Evolutionary conservation across 2,329 filamentous ascomycete genomes (phyloP).

Genomic region (Nannizzia gypsea): DNA sequence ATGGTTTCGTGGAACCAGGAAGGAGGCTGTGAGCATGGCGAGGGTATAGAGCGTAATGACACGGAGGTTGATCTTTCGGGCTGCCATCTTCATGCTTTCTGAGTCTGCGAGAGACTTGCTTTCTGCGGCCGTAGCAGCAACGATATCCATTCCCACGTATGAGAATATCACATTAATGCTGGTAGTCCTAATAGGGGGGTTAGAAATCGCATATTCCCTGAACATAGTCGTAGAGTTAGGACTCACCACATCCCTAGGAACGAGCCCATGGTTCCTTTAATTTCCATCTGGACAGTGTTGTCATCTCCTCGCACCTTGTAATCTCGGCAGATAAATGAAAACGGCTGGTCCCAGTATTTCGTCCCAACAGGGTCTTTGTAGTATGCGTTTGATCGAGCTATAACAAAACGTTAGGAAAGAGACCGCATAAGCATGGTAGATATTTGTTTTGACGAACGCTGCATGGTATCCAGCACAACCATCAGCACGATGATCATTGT

Average conservation of each 20-base stretch:
- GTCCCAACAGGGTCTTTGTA: slow-evolving; percentile 27
- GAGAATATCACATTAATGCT: slow-evolving; percentile 34
- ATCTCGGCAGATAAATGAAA: slow-evolving; percentile 28
- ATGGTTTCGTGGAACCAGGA: slow-evolving; percentile 34
- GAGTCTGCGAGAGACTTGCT: slow-evolving; percentile 31
- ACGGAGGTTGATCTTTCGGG: slow-evolving; percentile 33
- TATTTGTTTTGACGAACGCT: slow-evolving; percentile 21
- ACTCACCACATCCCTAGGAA: slow-evolving; percentile 32
- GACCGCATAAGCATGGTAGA: not conserved
- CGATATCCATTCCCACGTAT: slow-evolving; percentile 34
- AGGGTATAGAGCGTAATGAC: slow-evolving; percentile 36
- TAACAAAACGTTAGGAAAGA: not conserved
- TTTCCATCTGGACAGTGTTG: slow-evolving; percentile 20
- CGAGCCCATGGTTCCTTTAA: slow-evolving; percentile 26
- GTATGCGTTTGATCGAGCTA: slow-evolving; percentile 28
- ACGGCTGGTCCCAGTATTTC: slow-evolving; percentile 28
- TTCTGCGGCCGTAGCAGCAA: slow-evolving; percentile 35
- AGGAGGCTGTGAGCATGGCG: slow-evolving; percentile 31
- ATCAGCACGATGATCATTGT: slow-evolving; percentile 34
- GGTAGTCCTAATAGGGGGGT: slow-evolving; percentile 28
- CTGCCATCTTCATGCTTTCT: slow-evolving; percentile 37
- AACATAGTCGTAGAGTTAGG: not conserved
- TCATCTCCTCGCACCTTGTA: slow-evolving; percentile 25
- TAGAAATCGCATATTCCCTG: slow-evolving; percentile 15
- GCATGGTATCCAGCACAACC: slow-evolving; percentile 30